These are phyloP conservation scores for Mycena pura DNA, from an alignment of 768 basidiomycete genomes.

Conservation along the genomic window DNA sequence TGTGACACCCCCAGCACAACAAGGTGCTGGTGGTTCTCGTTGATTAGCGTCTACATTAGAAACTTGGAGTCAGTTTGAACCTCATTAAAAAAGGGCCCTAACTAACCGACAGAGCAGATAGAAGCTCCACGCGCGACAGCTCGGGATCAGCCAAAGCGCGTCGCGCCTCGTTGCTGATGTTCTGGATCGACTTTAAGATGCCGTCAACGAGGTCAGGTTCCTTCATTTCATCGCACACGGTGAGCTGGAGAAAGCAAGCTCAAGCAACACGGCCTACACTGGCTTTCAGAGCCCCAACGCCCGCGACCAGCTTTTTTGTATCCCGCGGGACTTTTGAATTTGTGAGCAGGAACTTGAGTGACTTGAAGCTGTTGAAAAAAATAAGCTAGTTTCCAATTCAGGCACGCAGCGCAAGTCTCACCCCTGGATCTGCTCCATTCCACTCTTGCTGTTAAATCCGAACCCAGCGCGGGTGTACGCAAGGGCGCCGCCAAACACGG, in stretches of 20 bases:
- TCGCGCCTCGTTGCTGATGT: conserved; percentile 83
- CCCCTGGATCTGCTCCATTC: conserved; percentile 89
- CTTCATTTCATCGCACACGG: conserved; percentile 28
- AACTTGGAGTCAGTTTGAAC: conserved; percentile 23
- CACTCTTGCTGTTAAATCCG: conserved; percentile 63
- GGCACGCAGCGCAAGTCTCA: conserved; percentile 47
- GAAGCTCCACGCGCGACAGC: conserved; percentile 67
- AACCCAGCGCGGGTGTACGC: conserved; percentile 87
- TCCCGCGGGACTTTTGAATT: conserved; percentile 94
- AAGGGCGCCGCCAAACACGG: conserved; percentile 91
- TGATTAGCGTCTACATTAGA: conserved; percentile 77
- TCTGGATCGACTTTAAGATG: conserved; percentile 82
- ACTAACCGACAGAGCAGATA: conserved; percentile 76
- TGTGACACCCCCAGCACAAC: conserved; percentile 91
- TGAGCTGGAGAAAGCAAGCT: conserved; percentile 18
- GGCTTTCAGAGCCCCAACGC: conserved; percentile 76
- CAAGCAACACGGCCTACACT: conserved; percentile 48
- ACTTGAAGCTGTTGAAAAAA: conserved; percentile 78
- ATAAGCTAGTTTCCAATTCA: conserved; percentile 15
- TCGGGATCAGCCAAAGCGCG: conserved; percentile 76
- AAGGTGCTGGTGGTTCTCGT: conserved; percentile 89
- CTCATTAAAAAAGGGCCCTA: background rate
- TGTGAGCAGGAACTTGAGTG: conserved; percentile 86
- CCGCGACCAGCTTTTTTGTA: conserved; percentile 92
- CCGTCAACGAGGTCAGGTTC: conserved; percentile 88